Percentiles rank a stretch among this genome's conserved stretches.
These are phyloP conservation scores for Aspergillus taichungensis DNA, from an alignment of 495 filamentous ascomycete species.

Conservation along the genomic window DNA sequence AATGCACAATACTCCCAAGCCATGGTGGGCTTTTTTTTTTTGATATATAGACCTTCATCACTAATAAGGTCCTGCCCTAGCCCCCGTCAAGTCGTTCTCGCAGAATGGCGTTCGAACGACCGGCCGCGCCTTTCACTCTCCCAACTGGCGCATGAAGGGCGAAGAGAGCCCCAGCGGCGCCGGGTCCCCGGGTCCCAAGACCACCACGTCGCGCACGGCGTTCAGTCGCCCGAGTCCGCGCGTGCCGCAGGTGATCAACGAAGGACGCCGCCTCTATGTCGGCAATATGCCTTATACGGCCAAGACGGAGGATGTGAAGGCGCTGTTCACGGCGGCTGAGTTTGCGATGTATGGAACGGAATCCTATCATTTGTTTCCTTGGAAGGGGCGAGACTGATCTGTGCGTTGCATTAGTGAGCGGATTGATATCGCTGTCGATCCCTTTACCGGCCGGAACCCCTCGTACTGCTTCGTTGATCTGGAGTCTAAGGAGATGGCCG, in stretches of 20 bases:
- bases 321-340: slow-evolving; percentile 40
- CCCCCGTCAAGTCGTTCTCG: slow-evolving; percentile 26
- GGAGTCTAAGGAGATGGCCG: slow-evolving; percentile 43
- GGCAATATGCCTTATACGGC: slow-evolving; percentile 61
- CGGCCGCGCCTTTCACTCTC: slow-evolving; percentile 38
- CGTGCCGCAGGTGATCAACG: slow-evolving; percentile 33
- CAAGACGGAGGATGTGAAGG: slow-evolving; percentile 51
- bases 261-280: slow-evolving; percentile 48
- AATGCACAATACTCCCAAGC: no score
- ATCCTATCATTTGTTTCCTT: background rate
- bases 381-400: slow-evolving; percentile 15
- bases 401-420: slow-evolving; percentile 35
- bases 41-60: no score
- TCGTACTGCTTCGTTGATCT: slow-evolving; percentile 68
- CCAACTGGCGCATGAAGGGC: slow-evolving; percentile 39
- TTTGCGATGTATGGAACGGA: slow-evolving; percentile 33
- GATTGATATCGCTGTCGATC: slow-evolving; percentile 60
- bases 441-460: slow-evolving; percentile 58
- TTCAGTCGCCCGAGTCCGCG: slow-evolving; percentile 30
- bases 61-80: slow-evolving; percentile 24
- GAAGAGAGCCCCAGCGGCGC: slow-evolving; percentile 23
- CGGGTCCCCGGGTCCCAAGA: slow-evolving; percentile 23
- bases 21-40: no score
- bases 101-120: slow-evolving; percentile 33
- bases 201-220: slow-evolving; percentile 28